Percentiles rank a stretch among this genome's conserved stretches.
These are phyloP conservation scores for Penicillium lividum DNA, from an alignment of 495 filamentous ascomycete species.

Conservation along the genomic window DNA sequence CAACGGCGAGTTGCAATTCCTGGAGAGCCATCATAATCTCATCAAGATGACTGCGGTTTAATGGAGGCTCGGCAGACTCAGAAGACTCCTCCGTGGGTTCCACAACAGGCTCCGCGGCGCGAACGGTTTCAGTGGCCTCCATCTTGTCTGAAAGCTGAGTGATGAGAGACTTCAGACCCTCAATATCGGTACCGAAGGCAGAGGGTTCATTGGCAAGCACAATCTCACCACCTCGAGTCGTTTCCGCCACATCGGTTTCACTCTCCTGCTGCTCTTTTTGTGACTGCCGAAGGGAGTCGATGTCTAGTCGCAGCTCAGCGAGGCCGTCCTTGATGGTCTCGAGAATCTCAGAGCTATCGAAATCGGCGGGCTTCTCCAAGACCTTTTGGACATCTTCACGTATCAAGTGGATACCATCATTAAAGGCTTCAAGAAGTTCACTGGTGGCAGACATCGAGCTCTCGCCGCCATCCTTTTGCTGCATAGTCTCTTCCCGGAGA, in stretches of 20 bases:
- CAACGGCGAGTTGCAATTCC: conserved; percentile 59
- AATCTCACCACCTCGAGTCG: conserved; percentile 52
- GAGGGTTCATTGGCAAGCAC: conserved; percentile 51
- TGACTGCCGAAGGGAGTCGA: conserved; percentile 68
- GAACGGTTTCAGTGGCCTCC: conserved; percentile 70
- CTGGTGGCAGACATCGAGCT: conserved; percentile 61
- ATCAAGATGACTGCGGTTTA: conserved; percentile 62
- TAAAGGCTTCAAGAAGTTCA: conserved; percentile 78
- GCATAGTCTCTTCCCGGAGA: conserved; percentile 60
- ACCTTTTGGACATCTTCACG: conserved; percentile 74
- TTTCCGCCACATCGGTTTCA: conserved; percentile 39
- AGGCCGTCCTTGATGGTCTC: conserved; percentile 82
- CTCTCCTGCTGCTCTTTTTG: conserved; percentile 24
- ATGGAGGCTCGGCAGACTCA: conserved; percentile 36
- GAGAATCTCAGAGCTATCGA: conserved; percentile 82
- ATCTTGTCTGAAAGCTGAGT: conserved; percentile 80
- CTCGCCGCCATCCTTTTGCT: conserved; percentile 55
- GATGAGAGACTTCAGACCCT: conserved; percentile 79
- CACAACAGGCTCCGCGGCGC: conserved; percentile 43
- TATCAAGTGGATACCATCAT: conserved; percentile 76
- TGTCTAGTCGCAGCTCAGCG: conserved; percentile 68
- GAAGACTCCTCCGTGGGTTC: conserved; percentile 37
- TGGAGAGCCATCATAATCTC: conserved; percentile 57
- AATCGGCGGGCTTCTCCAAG: conserved; percentile 72
- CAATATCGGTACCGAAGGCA: conserved; percentile 67